Percentiles rank a stretch among this genome's conserved stretches.
Evolutionary conservation across 805 yeast genomes (phyloP).

Genomic region (Myxozyma vanderwaltii): DNA sequence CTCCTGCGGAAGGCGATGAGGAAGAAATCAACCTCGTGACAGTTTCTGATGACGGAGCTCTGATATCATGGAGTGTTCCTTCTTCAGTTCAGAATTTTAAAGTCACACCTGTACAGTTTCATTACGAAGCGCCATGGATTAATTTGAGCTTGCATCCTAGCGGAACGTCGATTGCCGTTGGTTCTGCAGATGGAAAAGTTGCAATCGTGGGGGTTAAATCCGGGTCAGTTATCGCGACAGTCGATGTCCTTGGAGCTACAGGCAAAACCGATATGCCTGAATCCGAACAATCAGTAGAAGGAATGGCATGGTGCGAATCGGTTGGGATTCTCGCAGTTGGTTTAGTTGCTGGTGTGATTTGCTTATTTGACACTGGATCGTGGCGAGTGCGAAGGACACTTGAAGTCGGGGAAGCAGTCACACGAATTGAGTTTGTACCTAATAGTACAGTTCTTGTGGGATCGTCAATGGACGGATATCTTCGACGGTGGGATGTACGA

Average conservation of each 20-base stretch:
- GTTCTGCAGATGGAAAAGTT: constrained; percentile 84
- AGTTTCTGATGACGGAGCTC: constrained; percentile 79
- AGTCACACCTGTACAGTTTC: constrained; percentile 64
- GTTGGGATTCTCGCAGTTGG: constrained; percentile 79
- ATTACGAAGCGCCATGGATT: constrained; percentile 90
- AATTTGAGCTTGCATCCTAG: constrained; percentile 57
- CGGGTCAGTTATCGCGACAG: constrained; percentile 67
- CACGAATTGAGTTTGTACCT: constrained; percentile 64
- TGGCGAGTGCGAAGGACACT: constrained; percentile 83
- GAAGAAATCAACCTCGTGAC: constrained; percentile 62
- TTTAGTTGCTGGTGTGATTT: constrained; percentile 82
- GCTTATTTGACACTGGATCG: constrained; percentile 76
- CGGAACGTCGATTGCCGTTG: constrained; percentile 66
- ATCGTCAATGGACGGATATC: constrained; percentile 79
- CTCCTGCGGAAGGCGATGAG: constrained; percentile 22
- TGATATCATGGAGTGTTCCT: constrained; percentile 88
- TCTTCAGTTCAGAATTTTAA: constrained; percentile 71
- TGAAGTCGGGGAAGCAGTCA: constrained; percentile 76
- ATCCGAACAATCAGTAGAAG: constrained; percentile 60
- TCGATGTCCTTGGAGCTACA: constrained; percentile 55
- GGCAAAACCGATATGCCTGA: constrained; percentile 51
- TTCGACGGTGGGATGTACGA: constrained; percentile 86
- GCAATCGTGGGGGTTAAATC: constrained; percentile 73
- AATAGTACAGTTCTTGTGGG: constrained; percentile 64
- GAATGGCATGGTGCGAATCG: constrained; percentile 75